Percentiles rank a stretch among this genome's conserved stretches.
Conservation (phyloP, 2,329 filamentous ascomycete species). For the Didymella exigua region DNA sequence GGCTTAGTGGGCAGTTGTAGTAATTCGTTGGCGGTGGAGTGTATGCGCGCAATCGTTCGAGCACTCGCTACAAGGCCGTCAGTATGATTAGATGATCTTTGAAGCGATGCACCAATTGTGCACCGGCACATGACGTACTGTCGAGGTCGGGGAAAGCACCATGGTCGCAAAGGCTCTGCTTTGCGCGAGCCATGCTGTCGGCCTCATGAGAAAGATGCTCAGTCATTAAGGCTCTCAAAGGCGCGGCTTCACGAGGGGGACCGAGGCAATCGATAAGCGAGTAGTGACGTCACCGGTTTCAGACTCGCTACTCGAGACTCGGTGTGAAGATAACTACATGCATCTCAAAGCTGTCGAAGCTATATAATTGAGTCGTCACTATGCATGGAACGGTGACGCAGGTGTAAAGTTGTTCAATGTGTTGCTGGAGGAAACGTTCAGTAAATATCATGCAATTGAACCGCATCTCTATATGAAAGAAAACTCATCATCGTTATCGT, state of each 20-base stretch:
- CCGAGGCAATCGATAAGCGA: slow-evolving; percentile 22
- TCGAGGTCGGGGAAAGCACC: slow-evolving; percentile 40
- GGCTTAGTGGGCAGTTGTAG: slow-evolving; percentile 61
- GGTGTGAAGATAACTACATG: neutral
- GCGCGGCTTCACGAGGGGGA: slow-evolving; percentile 14
- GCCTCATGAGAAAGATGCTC: slow-evolving; percentile 23
- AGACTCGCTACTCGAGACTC: slow-evolving; percentile 3
- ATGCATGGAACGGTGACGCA: neutral
- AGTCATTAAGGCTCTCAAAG: slow-evolving; percentile 10
- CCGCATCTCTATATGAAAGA: slow-evolving; percentile 46
- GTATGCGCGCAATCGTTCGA: slow-evolving; percentile 63
- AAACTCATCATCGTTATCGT: slow-evolving; percentile 49
- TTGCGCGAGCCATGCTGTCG: slow-evolving; percentile 41
- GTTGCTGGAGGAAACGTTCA: slow-evolving; percentile 1
- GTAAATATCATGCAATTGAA: slow-evolving; percentile 44
- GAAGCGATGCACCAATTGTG: neutral
- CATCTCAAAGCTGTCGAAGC: neutral
- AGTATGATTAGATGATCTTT: neutral
- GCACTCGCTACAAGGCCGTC: slow-evolving; percentile 50
- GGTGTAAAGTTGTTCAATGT: neutral
- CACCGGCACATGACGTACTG: slow-evolving; percentile 24
- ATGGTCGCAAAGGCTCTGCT: slow-evolving; percentile 35
- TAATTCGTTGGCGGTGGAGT: slow-evolving; percentile 63
- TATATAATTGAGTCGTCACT: too few species aligned
- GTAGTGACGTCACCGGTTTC: slow-evolving; percentile 7